Percentiles rank a stretch among this genome's conserved stretches.
Conservation (phyloP, 1,284 basidiomycete species). For the Pisolithus thermaeus region DNA sequence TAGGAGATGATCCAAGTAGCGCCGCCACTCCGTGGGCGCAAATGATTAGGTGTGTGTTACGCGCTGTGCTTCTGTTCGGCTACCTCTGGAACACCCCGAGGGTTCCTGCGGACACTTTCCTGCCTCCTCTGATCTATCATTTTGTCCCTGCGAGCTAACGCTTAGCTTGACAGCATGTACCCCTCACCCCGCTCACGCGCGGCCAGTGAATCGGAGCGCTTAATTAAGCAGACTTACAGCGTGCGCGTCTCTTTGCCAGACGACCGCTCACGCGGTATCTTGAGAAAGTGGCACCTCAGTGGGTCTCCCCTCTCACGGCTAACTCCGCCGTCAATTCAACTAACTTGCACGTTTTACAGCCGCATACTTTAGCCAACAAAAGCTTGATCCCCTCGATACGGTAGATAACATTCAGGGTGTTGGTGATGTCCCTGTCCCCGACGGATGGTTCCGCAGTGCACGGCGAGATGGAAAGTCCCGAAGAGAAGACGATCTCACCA, state of each 20-base stretch:
- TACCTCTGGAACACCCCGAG: neutral
- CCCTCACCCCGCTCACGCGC: conserved; percentile 33
- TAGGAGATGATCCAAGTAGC: conserved; percentile 55
- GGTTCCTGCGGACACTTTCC: neutral
- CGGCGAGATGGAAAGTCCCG: conserved; percentile 54
- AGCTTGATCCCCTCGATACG: conserved; percentile 58
- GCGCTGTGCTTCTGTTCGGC: neutral
- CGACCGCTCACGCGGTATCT: conserved; percentile 54
- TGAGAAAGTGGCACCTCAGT: conserved; percentile 81
- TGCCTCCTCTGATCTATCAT: conserved; percentile 10
- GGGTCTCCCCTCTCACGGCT: conserved; percentile 30
- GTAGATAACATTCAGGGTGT: conserved; percentile 61
- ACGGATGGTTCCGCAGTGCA: conserved; percentile 71
- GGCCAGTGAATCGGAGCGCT: conserved; percentile 46
- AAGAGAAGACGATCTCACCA: conserved; percentile 45
- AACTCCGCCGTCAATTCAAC: conserved; percentile 15
- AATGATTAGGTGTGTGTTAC: conserved; percentile 50
- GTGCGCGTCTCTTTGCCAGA: conserved; percentile 67
- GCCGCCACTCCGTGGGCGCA: conserved; percentile 70
- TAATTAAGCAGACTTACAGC: conserved; percentile 82
- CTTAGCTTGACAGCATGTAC: conserved; percentile 26
- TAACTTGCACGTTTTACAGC: conserved; percentile 37
- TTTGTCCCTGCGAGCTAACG: conserved; percentile 11
- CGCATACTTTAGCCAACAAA: conserved; percentile 75
- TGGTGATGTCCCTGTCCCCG: conserved; percentile 59